A percentile compares a stretch with the other conserved stretches of the same genome.
phyloP scores from a whole-genome alignment of 495 filamentous ascomycete species.

The Daldinia caldariorum region DNA sequence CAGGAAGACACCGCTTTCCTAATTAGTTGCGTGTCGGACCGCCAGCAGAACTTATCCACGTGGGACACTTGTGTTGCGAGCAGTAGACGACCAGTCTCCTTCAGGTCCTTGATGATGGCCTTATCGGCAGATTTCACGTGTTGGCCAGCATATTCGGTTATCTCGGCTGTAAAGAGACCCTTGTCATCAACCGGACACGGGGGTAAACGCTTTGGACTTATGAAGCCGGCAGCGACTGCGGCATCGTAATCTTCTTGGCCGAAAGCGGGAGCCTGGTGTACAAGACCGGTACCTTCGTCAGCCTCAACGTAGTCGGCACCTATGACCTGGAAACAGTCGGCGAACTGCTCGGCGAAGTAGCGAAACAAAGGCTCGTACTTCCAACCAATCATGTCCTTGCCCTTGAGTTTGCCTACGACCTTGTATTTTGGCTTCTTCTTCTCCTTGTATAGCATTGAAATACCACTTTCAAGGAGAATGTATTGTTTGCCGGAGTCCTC shows the following conservation, averaged over 20 bases:
- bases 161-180: conserved; percentile 81
- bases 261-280: conserved; percentile 94
- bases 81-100: conserved; percentile 79
- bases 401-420: conserved; percentile 81
- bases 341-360: conserved; percentile 95
- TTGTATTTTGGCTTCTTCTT: conserved; percentile 98
- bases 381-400: conserved; percentile 90
- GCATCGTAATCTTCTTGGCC: conserved; percentile 97
- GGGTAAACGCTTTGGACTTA: conserved; percentile 77
- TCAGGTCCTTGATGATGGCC: conserved; percentile 91
- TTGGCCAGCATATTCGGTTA: conserved; percentile 86
- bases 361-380: conserved; percentile 91
- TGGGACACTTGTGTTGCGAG: conserved; percentile 92
- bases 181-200: conserved; percentile 90
- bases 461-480: conserved; percentile 84
- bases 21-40: conserved; percentile 94
- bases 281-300: conserved; percentile 93
- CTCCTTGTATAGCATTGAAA: conserved; percentile 92
- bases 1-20: conserved; percentile 94
- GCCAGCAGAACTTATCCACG: conserved; percentile 95
- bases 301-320: conserved; percentile 91
- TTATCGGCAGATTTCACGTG: conserved; percentile 96
- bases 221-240: conserved; percentile 78
- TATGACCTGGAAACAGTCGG: conserved; percentile 88
- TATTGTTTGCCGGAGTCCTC: conserved; percentile 83